A percentile compares a stretch with the other conserved stretches of the same genome.
phyloP scores from a whole-genome alignment of 306 rosid genomes.

The Ormosia semicastrata region DNA sequence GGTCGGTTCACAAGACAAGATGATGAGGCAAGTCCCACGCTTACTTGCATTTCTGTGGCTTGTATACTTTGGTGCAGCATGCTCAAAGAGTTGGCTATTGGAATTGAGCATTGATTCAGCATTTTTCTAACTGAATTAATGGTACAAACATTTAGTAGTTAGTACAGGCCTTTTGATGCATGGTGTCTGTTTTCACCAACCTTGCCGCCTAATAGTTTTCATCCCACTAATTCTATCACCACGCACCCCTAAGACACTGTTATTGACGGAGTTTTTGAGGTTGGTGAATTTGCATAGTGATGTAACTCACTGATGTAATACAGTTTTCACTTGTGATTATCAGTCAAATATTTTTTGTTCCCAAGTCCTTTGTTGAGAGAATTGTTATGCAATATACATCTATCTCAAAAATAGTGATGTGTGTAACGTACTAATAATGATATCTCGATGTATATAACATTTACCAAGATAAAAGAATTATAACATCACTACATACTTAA shows the following conservation, averaged over 20 bases:
- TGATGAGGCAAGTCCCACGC: slow-evolving; percentile 29
- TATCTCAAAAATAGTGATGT: background rate
- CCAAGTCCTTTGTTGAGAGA: slow-evolving; percentile 8
- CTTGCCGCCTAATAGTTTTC: slow-evolving; percentile 30
- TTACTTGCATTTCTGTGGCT: slow-evolving; percentile 27
- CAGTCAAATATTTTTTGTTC: slow-evolving; percentile 18
- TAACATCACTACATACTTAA: too few relatives aligned
- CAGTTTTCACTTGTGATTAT: slow-evolving; percentile 27
- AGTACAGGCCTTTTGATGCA: slow-evolving; percentile 36
- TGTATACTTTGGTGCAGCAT: slow-evolving; percentile 31
- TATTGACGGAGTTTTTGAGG: slow-evolving; percentile 28
- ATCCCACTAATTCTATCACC: slow-evolving; percentile 20
- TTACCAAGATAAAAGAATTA: too few relatives aligned
- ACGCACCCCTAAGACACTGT: slow-evolving; percentile 32
- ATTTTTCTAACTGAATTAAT: slow-evolving; percentile 32
- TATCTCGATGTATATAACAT: too few relatives aligned
- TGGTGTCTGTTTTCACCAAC: slow-evolving; percentile 30
- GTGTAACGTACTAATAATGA: too few relatives aligned
- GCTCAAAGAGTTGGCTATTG: slow-evolving; percentile 30
- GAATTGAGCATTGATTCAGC: slow-evolving; percentile 36
- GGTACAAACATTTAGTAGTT: slow-evolving; percentile 25
- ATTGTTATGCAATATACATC: background rate
- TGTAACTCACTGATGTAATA: slow-evolving; percentile 47
- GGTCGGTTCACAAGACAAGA: slow-evolving; percentile 23
- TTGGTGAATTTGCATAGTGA: slow-evolving; percentile 35